Conservation (phyloP, 164 flowering plant genomes). For the Tetrastigma voinierianum region DNA sequence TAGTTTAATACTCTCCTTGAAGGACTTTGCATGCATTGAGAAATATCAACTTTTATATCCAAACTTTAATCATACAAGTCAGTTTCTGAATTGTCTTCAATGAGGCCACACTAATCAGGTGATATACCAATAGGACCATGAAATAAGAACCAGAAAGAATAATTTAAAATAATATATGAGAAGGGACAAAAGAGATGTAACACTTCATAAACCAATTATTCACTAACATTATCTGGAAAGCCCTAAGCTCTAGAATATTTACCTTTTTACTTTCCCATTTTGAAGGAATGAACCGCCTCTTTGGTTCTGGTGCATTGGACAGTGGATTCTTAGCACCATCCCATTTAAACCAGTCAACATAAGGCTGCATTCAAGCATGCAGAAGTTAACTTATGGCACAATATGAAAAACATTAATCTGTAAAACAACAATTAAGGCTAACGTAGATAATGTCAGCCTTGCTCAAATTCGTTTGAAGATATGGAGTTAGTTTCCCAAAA, state of each 20-base stretch:
- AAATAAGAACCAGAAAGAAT: background rate
- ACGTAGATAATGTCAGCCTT: no score
- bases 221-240: background rate
- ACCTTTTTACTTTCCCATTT: slow-evolving; percentile 90
- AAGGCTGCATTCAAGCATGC: slow-evolving; percentile 49
- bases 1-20: no score
- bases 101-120: no score
- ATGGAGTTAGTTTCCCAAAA: no score
- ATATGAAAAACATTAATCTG: background rate
- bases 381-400: background rate
- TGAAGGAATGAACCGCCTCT: slow-evolving; percentile 91
- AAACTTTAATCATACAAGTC: no score
- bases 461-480: no score
- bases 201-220: background rate
- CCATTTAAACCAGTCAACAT: slow-evolving; percentile 85
- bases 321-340: slow-evolving; percentile 78
- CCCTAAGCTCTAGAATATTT: background rate
- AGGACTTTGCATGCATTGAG: no score
- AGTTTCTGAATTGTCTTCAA: no score
- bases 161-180: background rate
- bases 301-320: slow-evolving; percentile 96
- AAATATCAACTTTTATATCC: no score
- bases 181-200: background rate
- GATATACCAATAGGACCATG: background rate
- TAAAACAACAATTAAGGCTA: background rate